A percentile compares a stretch with the other conserved stretches of the same genome.
Evolutionary conservation across 352 stramenopile species (phyloP).

Genomic region (Phytopythium cucurbitacearum): DNA sequence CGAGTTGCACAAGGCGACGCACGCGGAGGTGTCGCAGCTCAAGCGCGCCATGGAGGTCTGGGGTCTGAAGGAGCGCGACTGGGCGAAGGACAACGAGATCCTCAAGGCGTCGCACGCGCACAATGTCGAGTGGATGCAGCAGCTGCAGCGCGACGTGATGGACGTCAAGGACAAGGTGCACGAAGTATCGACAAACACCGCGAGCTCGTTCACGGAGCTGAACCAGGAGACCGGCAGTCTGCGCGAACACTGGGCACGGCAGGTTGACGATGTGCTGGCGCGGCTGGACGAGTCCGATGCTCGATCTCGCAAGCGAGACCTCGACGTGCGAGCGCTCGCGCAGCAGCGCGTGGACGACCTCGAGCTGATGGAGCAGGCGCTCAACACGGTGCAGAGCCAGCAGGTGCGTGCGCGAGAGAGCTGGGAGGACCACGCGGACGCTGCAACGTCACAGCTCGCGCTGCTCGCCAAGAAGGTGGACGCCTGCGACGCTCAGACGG

Average conservation of each 20-base stretch:
- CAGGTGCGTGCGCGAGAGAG: constrained; percentile 46
- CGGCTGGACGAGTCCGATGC: constrained; percentile 52
- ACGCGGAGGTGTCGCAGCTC: constrained; percentile 64
- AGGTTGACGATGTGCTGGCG: constrained; percentile 60
- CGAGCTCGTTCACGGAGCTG: constrained; percentile 55
- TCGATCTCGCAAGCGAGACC: constrained; percentile 31
- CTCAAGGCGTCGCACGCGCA: constrained; percentile 77
- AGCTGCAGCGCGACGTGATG: constrained; percentile 77
- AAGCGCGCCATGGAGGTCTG: constrained; percentile 79
- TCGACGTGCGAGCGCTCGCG: constrained; percentile 31
- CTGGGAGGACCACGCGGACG: constrained; percentile 51
- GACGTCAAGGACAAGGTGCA: constrained; percentile 75
- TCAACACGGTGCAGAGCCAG: constrained; percentile 64
- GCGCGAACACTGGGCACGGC: constrained; percentile 64
- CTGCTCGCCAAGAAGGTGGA: constrained; percentile 58
- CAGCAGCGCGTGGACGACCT: constrained; percentile 68
- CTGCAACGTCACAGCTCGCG: constrained; percentile 24
- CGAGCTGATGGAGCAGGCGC: constrained; percentile 69
- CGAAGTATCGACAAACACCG: constrained; percentile 13
- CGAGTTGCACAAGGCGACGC: constrained; percentile 56
- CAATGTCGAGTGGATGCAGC: constrained; percentile 86
- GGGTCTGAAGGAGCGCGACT: constrained; percentile 78
- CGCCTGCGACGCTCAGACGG: constrained; percentile 40
- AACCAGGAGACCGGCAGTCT: constrained; percentile 65
- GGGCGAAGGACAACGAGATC: constrained; percentile 85